A percentile compares a stretch with the other conserved stretches of the same genome.
Evolutionary conservation across 768 basidiomycete species (phyloP).

Genomic region (Suillus luteus): DNA sequence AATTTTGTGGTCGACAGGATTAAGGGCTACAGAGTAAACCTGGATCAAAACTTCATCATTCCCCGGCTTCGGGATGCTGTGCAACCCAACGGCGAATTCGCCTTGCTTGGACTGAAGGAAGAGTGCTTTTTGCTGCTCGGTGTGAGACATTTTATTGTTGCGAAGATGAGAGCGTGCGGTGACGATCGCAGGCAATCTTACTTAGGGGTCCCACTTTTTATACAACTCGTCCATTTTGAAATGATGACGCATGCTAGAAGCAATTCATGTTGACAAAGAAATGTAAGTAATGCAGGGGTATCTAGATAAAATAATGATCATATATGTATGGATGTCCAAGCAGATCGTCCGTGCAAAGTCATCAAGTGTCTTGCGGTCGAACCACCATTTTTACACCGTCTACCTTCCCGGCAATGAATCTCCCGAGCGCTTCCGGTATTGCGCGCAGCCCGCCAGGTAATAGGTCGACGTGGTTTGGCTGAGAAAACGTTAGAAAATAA

Average conservation of each 20-base stretch:
- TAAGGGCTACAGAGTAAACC: constrained; percentile 41
- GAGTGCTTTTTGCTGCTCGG: constrained; percentile 31
- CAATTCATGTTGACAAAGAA: constrained; percentile 7
- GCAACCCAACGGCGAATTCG: constrained; percentile 31
- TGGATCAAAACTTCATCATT: constrained; percentile 45
- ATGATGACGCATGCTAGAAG: constrained; percentile 1
- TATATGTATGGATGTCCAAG: not conserved
- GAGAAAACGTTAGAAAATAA: not conserved
- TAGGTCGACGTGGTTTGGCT: constrained; percentile 48
- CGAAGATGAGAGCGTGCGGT: not conserved
- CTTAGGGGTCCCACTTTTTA: not conserved
- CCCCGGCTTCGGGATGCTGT: constrained; percentile 35
- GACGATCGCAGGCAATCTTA: not conserved
- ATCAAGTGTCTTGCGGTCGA: constrained; percentile 46
- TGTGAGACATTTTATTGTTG: constrained; percentile 17
- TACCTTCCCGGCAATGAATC: constrained; percentile 42
- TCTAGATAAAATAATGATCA: constrained; percentile 10
- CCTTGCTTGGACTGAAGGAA: constrained; percentile 31
- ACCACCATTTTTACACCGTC: constrained; percentile 48
- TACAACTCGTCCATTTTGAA: not conserved
- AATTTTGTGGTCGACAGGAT: constrained; percentile 48
- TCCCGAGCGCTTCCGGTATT: constrained; percentile 43
- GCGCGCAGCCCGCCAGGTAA: constrained; percentile 45
- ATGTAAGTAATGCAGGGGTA: not conserved
- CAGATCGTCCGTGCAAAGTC: not conserved